phyloP scores from a whole-genome alignment of 2,329 filamentous ascomycete species.

The Trichoderma afroharzianum region DNA sequence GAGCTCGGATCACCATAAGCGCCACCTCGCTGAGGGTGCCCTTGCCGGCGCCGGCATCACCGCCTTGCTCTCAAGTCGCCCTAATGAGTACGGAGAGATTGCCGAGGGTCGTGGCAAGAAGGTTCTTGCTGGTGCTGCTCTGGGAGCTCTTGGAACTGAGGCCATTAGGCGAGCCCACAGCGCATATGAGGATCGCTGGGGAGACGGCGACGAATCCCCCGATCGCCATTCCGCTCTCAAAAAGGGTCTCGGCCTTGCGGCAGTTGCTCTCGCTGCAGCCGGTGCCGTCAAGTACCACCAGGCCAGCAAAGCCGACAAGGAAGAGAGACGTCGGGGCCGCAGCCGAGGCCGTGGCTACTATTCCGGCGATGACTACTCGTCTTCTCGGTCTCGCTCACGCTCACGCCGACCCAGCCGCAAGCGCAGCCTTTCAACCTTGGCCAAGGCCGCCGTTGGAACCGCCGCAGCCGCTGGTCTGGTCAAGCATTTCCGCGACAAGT shows the following conservation, averaged over 20 bases:
- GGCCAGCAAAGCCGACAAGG: slow-evolving; percentile 56
- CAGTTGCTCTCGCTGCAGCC: slow-evolving; percentile 60
- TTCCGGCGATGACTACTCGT: slow-evolving; percentile 41
- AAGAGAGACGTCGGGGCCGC: slow-evolving; percentile 55
- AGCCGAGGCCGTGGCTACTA: slow-evolving; percentile 45
- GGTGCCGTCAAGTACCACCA: slow-evolving; percentile 64
- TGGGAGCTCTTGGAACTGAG: slow-evolving; percentile 61
- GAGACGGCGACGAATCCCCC: slow-evolving; percentile 37
- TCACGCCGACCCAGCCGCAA: slow-evolving; percentile 42
- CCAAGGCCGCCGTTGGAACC: slow-evolving; percentile 57
- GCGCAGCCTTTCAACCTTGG: slow-evolving; percentile 46
- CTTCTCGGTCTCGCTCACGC: slow-evolving; percentile 39
- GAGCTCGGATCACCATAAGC: slow-evolving; percentile 47
- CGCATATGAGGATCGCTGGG: slow-evolving; percentile 54
- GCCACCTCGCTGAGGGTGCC: slow-evolving; percentile 61
- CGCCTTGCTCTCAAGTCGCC: slow-evolving; percentile 55
- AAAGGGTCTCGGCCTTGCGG: slow-evolving; percentile 60
- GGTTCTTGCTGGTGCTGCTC: slow-evolving; percentile 57
- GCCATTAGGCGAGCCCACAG: slow-evolving; percentile 57
- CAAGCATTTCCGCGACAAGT: slow-evolving; percentile 55
- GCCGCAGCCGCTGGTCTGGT: slow-evolving; percentile 56
- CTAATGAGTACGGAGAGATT: slow-evolving; percentile 48
- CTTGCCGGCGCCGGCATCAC: slow-evolving; percentile 60
- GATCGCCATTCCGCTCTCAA: slow-evolving; percentile 50
- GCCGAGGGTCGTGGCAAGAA: slow-evolving; percentile 53